Evolutionary conservation across 139 green algal species (phyloP), one percentile per base, ranked within the genome.

Genomic region (Diplosphaera chodatii): DNA sequence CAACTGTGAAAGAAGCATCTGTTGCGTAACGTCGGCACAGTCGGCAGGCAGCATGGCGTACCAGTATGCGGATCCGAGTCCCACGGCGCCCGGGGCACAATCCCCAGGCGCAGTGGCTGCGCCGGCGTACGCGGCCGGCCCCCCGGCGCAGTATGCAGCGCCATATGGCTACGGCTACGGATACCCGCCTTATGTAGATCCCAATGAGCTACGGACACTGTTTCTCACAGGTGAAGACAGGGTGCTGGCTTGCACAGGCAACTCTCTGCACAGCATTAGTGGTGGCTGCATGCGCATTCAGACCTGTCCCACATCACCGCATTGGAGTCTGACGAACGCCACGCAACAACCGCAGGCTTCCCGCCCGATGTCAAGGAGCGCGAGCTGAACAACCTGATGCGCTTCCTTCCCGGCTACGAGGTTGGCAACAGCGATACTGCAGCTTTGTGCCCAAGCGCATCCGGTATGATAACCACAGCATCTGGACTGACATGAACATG

Each of bases 341-440:
- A n/a, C n/a, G n/a, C n/a, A n/a, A n/a, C n/a, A n/a, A n/a, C n/a
- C 48, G 18, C 48, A 59, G 93, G 93, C 15, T 98, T 98, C 68
- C 93, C 93, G 0, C 33, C 67, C 0, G 91, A 98, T 40, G 80
- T 96, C 4, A 94, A 91, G 75, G 93, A 98, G 79, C 77, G 93
- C 2, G 93, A 98, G 80, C 85, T 98, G n/a, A 95, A 95, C 70
- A 98, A 97, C 73, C 71, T 98, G 67, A 78, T 97, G 34, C 83
- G 91, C 10, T 97, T 96, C 75, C 75, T 97, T 66, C 89, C 90
- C 15, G 92, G 90, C 30, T 97, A 96, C 72, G 87, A 96, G 83
- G 89, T 92, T 32, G 2, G 31, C 23, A 64, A 37, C 67, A 37
- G 37, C 15, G 20, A 64, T 63, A 48, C 37, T n/a, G n/a, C n/a